Conservation (phyloP, 192 early-diverging fungal species). For the Backusella morwellensis region DNA sequence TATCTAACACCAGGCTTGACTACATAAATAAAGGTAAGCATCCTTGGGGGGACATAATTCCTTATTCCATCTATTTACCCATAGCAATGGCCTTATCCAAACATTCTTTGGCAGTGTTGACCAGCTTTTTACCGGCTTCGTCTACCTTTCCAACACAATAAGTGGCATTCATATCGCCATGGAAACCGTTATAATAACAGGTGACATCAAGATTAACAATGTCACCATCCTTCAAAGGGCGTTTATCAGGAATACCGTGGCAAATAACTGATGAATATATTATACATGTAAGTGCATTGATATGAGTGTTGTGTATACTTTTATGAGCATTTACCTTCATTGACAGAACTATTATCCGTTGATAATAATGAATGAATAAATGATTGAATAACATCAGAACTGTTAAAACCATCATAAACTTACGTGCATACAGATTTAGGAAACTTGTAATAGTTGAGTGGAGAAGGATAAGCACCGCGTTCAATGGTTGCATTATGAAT, state of each 20-base stretch:
- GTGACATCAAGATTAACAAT: conserved; percentile 94
- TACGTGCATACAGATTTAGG: conserved; percentile 94
- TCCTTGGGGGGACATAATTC: not conserved
- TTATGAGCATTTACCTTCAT: conserved; percentile 27
- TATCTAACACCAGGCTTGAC: conserved; percentile 91
- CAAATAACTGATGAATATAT: conserved; percentile 71
- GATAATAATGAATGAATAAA: not conserved
- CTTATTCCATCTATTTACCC: conserved; percentile 45
- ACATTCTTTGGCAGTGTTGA: conserved; percentile 81
- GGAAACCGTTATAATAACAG: conserved; percentile 89
- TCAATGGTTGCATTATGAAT: conserved; percentile 94
- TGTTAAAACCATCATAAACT: conserved; percentile 10
- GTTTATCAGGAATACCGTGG: conserved; percentile 96
- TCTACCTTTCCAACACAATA: conserved; percentile 91
- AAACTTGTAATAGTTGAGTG: conserved; percentile 95
- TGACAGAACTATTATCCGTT: conserved; percentile 35
- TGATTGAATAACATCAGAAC: not conserved
- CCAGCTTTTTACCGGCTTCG: conserved; percentile 62
- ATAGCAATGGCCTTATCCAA: conserved; percentile 91
- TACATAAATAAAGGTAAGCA: conserved; percentile 15
- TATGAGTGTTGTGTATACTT: not conserved
- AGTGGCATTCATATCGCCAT: conserved; percentile 92
- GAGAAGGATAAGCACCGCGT: conserved; percentile 95
- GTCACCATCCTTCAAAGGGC: conserved; percentile 90
- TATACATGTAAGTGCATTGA: no score